Conservation (phyloP, 768 basidiomycete species). For the Rhodotorula diobovata region DNA sequence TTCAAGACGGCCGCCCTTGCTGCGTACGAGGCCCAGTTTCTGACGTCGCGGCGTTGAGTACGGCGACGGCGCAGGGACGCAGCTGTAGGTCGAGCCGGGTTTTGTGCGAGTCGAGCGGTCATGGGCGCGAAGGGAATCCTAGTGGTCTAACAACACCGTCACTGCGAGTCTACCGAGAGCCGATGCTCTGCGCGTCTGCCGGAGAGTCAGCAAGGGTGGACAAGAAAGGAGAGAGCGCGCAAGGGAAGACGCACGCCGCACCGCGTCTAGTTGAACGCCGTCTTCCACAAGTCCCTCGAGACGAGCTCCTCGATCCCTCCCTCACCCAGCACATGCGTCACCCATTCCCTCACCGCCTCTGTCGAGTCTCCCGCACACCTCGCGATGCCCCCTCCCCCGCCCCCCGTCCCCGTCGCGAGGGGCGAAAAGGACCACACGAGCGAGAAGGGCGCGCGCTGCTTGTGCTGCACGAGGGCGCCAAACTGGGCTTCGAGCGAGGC, state of each 20-base stretch:
- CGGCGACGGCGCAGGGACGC: too few relatives aligned
- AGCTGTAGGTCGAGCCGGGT: background rate
- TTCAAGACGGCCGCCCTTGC: constrained; percentile 34
- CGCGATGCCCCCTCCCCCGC: constrained; percentile 25
- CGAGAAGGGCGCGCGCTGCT: constrained; percentile 54
- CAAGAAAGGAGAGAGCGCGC: too few relatives aligned
- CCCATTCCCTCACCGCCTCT: constrained; percentile 42
- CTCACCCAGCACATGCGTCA: constrained; percentile 24
- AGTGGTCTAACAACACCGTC: background rate
- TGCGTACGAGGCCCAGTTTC: constrained; percentile 28
- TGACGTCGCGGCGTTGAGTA: background rate
- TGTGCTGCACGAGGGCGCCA: constrained; percentile 61
- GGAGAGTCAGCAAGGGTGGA: background rate
- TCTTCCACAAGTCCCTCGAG: constrained; percentile 38
- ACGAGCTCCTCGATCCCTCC: constrained; percentile 31
- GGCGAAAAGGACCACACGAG: constrained; percentile 78
- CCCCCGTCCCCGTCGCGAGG: constrained; percentile 46
- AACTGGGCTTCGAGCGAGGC: constrained; percentile 55
- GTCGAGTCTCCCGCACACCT: constrained; percentile 39
- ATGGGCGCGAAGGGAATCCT: background rate
- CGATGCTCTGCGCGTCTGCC: too few relatives aligned
- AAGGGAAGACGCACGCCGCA: background rate
- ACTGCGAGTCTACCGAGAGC: background rate
- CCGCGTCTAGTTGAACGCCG: constrained; percentile 15
- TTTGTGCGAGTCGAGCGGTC: background rate